Percentiles rank a stretch among this genome's conserved stretches.
These are phyloP conservation scores for Colletotrichum lentis DNA, from an alignment of 2,329 filamentous ascomycete genomes.

Conservation along the genomic window DNA sequence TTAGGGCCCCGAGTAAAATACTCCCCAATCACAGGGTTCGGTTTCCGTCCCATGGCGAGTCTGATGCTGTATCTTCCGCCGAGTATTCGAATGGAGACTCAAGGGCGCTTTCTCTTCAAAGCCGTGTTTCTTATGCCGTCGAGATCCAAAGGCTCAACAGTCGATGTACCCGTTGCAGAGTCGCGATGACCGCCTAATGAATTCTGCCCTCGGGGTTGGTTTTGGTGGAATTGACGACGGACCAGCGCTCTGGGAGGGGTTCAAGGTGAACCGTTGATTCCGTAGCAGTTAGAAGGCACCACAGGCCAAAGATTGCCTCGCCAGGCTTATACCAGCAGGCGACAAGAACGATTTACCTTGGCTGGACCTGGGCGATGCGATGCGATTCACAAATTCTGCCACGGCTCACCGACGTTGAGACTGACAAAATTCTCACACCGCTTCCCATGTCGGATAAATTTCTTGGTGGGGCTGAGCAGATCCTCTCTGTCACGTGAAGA, in stretches of 20 bases:
- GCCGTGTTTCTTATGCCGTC: conserved; percentile 5
- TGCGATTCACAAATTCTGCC: conserved; percentile 49
- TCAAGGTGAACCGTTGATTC: background rate
- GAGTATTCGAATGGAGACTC: background rate
- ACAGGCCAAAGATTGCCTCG: conserved; percentile 31
- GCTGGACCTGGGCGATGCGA: conserved; percentile 28
- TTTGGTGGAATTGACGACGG: conserved; percentile 25
- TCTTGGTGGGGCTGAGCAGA: conserved; percentile 8
- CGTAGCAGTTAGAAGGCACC: conserved; percentile 4
- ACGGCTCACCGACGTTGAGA: conserved; percentile 47
- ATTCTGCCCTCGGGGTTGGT: conserved; percentile 31
- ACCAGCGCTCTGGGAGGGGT: conserved; percentile 12
- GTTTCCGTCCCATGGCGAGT: conserved; percentile 77
- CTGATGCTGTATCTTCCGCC: background rate
- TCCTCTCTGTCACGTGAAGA: conserved; percentile 14
- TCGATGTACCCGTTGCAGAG: conserved; percentile 21
- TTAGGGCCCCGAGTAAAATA: conserved; percentile 90
- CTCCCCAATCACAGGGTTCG: conserved; percentile 84
- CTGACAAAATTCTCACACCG: conserved; percentile 52
- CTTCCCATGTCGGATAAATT: conserved; percentile 40
- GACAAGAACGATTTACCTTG: conserved; percentile 23
- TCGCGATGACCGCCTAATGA: conserved; percentile 34
- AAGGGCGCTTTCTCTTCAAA: background rate
- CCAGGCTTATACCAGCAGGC: conserved; percentile 23
- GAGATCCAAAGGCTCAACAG: conserved; percentile 16